Percentiles rank a stretch among this genome's conserved stretches.
These are phyloP conservation scores for Boechera stricta DNA, from an alignment of 345 rosid genomes.

Conservation along the genomic window DNA sequence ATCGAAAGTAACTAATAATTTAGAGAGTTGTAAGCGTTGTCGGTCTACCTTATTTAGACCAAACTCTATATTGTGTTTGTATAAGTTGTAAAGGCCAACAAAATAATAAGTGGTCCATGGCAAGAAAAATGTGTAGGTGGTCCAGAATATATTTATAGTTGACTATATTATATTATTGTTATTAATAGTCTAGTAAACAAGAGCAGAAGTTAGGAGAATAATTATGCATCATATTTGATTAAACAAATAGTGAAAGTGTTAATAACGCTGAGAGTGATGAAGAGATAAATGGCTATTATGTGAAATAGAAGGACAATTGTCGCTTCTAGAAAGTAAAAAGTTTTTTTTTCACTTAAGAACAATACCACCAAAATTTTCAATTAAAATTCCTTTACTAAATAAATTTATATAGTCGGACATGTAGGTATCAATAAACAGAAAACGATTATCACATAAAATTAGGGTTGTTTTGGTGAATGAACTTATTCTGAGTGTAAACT, in stretches of 20 bases:
- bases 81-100: conserved; percentile 26
- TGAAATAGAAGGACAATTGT: conserved; percentile 24
- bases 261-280: conserved; percentile 7
- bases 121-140: conserved; percentile 16
- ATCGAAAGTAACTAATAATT: not conserved
- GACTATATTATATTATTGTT: not conserved
- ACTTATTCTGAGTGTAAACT: not conserved
- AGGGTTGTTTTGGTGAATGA: not conserved
- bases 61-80: conserved; percentile 6
- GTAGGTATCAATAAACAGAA: too few relatives aligned
- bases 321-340: not conserved
- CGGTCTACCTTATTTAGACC: not conserved
- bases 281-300: conserved; percentile 2
- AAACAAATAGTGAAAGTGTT: not conserved
- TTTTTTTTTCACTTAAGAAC: not conserved
- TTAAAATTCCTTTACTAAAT: not conserved
- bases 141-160: conserved; percentile 12
- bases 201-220: not conserved
- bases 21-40: not conserved
- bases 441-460: too few relatives aligned
- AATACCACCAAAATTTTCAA: not conserved
- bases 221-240: conserved; percentile 25
- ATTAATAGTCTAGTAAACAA: not conserved
- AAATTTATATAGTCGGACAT: too few relatives aligned
- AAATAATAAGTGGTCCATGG: conserved; percentile 13